Percentiles rank a stretch among this genome's conserved stretches.
Conservation (phyloP, 148 eudicot species). For the Talinum fruticosum region DNA sequence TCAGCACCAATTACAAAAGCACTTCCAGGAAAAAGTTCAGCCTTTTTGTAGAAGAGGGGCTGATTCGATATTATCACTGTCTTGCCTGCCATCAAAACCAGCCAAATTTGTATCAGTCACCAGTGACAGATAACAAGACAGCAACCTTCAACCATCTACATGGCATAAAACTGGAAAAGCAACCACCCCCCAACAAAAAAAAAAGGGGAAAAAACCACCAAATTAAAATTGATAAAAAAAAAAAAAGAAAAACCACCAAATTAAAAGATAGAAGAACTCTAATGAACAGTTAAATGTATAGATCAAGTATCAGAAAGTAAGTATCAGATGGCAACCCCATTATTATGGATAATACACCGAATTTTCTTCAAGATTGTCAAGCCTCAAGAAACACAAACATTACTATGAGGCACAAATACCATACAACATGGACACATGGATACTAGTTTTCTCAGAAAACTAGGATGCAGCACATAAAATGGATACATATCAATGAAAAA, state of each 20-base stretch:
- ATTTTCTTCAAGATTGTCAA: too few relatives aligned
- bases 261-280: too few relatives aligned
- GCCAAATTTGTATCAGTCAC: background rate
- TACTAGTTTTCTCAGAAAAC: too few relatives aligned
- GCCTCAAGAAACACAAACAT: too few relatives aligned
- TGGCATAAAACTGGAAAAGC: background rate
- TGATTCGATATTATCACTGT: constrained; percentile 83
- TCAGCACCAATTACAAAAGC: constrained; percentile 92
- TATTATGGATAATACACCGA: too few relatives aligned
- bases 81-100: constrained; percentile 55
- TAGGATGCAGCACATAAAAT: too few relatives aligned
- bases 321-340: background rate
- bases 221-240: background rate
- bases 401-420: too few relatives aligned
- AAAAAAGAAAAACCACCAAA: too few relatives aligned
- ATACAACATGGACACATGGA: too few relatives aligned
- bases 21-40: constrained; percentile 94
- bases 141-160: background rate
- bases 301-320: background rate
- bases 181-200: background rate
- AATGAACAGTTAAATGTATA: background rate
- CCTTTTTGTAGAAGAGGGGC: constrained; percentile 94
- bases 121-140: background rate
- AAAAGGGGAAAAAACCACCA: too few relatives aligned
- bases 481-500: too few relatives aligned